phyloP scores from a whole-genome alignment of 768 basidiomycete genomes.

The Collybia mongolica region DNA sequence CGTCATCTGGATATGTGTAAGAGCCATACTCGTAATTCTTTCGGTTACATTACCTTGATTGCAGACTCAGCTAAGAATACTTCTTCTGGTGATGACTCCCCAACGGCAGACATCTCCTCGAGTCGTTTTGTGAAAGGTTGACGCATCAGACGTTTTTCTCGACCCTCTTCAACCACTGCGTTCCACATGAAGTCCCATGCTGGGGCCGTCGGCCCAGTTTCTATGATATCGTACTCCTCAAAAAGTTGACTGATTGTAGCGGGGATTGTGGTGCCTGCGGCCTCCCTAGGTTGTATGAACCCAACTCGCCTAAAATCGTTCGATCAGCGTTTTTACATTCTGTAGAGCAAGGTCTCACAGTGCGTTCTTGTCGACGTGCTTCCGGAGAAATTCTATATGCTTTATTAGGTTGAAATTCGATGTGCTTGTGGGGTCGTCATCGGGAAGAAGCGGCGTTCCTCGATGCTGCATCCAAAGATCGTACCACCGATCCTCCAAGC shows the following conservation, averaged over 20 bases:
- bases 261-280: constrained; percentile 34
- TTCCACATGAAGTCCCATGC: constrained; percentile 79
- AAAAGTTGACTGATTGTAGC: constrained; percentile 41
- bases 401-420: constrained; percentile 76
- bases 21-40: background rate
- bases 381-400: constrained; percentile 81
- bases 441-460: constrained; percentile 66
- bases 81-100: constrained; percentile 32
- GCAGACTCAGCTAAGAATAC: constrained; percentile 63
- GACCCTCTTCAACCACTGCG: constrained; percentile 65
- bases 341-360: constrained; percentile 52
- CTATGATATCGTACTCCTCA: constrained; percentile 48
- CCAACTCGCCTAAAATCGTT: constrained; percentile 56
- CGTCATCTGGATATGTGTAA: constrained; percentile 54
- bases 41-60: constrained; percentile 53
- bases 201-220: constrained; percentile 38
- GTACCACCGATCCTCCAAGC: constrained; percentile 82
- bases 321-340: constrained; percentile 10
- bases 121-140: constrained; percentile 50
- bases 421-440: constrained; percentile 64
- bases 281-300: constrained; percentile 45
- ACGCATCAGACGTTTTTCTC: constrained; percentile 66
- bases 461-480: constrained; percentile 72
- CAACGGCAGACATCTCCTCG: constrained; percentile 33
- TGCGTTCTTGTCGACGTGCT: constrained; percentile 81